Percentiles rank a stretch among this genome's conserved stretches.
phyloP scores from a whole-genome alignment of 169 alveolate genomes.

The Pseudocohnilembus persalinus region DNA sequence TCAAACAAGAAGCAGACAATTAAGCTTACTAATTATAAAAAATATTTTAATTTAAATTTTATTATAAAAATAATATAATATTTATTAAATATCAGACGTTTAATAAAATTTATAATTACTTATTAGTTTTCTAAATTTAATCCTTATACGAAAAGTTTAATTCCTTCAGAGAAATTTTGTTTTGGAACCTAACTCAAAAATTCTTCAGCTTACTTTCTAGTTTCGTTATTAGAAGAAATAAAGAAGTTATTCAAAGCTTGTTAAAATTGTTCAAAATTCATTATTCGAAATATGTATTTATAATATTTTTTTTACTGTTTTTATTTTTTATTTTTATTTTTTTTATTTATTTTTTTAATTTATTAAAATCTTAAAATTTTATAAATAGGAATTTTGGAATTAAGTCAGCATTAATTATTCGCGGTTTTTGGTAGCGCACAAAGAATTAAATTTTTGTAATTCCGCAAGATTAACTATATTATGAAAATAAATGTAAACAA shows the following conservation, averaged over 20 bases:
- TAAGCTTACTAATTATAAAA: neutral
- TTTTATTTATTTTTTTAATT: no score
- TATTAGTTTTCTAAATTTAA: neutral
- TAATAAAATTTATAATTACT: neutral
- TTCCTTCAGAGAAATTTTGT: slow-evolving; percentile 14
- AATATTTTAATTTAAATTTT: no score
- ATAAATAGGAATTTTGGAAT: neutral
- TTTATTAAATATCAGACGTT: neutral
- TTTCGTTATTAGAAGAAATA: neutral
- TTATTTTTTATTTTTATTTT: no score
- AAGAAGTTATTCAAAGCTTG: slow-evolving; percentile 13
- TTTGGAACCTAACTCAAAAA: slow-evolving; percentile 15
- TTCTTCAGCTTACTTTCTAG: slow-evolving; percentile 16
- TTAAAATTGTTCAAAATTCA: neutral
- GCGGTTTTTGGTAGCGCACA: no score
- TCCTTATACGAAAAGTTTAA: neutral
- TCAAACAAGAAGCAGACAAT: slow-evolving; percentile 16
- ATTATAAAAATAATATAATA: neutral
- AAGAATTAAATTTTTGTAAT: no score
- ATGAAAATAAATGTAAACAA: no score
- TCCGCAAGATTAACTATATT: no score
- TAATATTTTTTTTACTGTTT: no score
- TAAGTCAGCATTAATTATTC: no score
- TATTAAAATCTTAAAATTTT: no score
- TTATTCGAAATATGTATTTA: neutral